These are phyloP conservation scores for Ustilaginoidea virens DNA, from an alignment of 2,329 filamentous ascomycete genomes.

Conservation along the genomic window DNA sequence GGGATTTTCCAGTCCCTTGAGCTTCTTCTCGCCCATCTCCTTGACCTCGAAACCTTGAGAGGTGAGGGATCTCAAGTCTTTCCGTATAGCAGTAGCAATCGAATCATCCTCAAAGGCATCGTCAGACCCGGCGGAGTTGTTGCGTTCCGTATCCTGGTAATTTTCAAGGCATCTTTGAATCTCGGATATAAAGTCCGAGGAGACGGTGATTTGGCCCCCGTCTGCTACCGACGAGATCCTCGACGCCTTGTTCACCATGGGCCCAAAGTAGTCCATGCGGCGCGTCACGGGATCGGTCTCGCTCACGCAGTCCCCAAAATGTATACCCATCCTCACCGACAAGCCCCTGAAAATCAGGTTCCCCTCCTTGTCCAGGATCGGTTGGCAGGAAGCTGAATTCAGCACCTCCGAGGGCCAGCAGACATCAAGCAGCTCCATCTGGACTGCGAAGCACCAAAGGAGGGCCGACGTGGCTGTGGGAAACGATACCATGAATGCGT, in stretches of 20 bases:
- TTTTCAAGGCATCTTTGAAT: conserved; percentile 82
- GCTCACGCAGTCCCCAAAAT: conserved; percentile 88
- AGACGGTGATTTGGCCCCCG: conserved; percentile 92
- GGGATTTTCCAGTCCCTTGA: conserved; percentile 95
- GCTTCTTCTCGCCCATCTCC: conserved; percentile 83
- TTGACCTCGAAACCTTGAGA: conserved; percentile 94
- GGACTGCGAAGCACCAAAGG: conserved; percentile 92
- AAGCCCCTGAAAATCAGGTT: conserved; percentile 86
- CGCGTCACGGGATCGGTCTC: conserved; percentile 92
- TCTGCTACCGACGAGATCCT: conserved; percentile 91
- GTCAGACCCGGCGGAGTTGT: conserved; percentile 52
- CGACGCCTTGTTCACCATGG: conserved; percentile 95
- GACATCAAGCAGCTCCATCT: conserved; percentile 73
- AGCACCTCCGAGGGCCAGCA: conserved; percentile 90
- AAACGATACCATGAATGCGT: conserved; percentile 99
- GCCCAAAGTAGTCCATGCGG: conserved; percentile 98
- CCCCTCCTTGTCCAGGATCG: conserved; percentile 68
- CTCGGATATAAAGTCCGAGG: conserved; percentile 91
- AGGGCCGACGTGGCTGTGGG: conserved; percentile 88
- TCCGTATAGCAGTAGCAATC: conserved; percentile 62
- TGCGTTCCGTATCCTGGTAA: conserved; percentile 71
- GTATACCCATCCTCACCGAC: conserved; percentile 93
- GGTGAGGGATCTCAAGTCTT: conserved; percentile 73
- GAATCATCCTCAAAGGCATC: conserved; percentile 56
- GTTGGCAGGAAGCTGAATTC: conserved; percentile 70